Conservation (phyloP, 139 green algal genomes). For the Chlorella vulgaris region DNA sequence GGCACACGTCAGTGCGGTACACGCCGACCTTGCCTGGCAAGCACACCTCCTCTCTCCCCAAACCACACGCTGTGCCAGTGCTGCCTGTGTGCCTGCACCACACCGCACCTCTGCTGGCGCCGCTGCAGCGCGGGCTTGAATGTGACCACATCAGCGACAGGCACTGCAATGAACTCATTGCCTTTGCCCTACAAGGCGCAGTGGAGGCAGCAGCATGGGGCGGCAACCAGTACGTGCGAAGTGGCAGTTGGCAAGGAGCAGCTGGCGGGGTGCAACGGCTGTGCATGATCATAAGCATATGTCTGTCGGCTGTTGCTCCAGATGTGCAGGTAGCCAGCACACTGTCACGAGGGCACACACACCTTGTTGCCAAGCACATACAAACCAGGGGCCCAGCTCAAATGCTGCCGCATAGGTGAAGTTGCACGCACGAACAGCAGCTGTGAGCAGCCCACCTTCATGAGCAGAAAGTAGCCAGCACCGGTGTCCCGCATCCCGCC, state of each 20-base stretch:
- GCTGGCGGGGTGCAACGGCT: too few species aligned
- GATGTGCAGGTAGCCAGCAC: too few species aligned
- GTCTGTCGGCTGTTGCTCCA: too few species aligned
- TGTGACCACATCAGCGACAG: conserved; percentile 14
- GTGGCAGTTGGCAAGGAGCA: background rate
- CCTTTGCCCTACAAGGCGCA: conserved; percentile 13
- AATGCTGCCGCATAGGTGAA: too few species aligned
- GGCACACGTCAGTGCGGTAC: background rate
- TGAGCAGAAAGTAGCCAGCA: conserved; percentile 46
- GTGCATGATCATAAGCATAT: too few species aligned
- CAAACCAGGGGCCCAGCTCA: too few species aligned
- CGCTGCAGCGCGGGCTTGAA: conserved; percentile 28
- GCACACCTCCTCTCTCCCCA: too few species aligned
- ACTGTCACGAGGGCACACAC: too few species aligned
- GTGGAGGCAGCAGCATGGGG: background rate
- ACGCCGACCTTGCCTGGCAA: background rate
- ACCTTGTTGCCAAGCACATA: background rate
- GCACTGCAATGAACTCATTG: conserved; percentile 8
- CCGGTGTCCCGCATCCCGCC: conserved; percentile 27
- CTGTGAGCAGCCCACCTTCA: conserved; percentile 4
- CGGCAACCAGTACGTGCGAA: background rate
- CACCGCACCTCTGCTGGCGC: conserved; percentile 16
- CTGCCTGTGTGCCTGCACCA: too few species aligned
- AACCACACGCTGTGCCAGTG: too few species aligned
- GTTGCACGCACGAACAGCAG: background rate